Conservation (phyloP, 176 grass and related monocot species). For the Carex pumila region DNA sequence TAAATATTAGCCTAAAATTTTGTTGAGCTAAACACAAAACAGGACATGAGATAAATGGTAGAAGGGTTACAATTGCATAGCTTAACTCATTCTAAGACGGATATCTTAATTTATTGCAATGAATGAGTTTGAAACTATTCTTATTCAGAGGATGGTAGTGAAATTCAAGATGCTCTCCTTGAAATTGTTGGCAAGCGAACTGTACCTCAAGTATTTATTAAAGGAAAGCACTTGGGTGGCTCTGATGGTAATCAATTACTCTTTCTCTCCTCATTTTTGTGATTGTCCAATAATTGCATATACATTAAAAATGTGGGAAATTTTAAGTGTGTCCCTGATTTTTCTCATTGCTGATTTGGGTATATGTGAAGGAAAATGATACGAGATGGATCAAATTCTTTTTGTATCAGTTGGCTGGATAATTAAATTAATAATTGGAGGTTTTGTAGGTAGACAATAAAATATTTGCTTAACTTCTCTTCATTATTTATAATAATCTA, state of each 20-base stretch:
- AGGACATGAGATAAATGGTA: not conserved
- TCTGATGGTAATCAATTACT: conserved; percentile 32
- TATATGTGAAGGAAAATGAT: not conserved
- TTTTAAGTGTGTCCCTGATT: not conserved
- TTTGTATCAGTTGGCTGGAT: not conserved
- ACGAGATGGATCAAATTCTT: not conserved
- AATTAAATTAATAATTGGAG: not conserved
- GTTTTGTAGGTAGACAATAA: not conserved
- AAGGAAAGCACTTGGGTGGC: conserved; percentile 40
- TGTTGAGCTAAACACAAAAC: not conserved
- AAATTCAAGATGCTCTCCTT: conserved; percentile 41
- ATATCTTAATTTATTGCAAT: not conserved
- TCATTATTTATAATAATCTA: not conserved
- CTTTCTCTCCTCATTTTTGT: not conserved
- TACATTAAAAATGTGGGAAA: not conserved
- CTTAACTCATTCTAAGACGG: not conserved
- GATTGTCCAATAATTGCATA: not conserved
- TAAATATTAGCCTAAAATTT: not conserved
- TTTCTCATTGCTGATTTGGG: not conserved
- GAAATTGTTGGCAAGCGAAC: conserved; percentile 36
- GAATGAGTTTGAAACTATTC: not conserved
- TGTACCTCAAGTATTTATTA: conserved; percentile 37
- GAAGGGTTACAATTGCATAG: not conserved
- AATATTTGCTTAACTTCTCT: not conserved
- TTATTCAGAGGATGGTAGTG: conserved; percentile 34